These are phyloP conservation scores for Corymbia citriodora DNA, from an alignment of 441 rosid species.

Conservation along the genomic window DNA sequence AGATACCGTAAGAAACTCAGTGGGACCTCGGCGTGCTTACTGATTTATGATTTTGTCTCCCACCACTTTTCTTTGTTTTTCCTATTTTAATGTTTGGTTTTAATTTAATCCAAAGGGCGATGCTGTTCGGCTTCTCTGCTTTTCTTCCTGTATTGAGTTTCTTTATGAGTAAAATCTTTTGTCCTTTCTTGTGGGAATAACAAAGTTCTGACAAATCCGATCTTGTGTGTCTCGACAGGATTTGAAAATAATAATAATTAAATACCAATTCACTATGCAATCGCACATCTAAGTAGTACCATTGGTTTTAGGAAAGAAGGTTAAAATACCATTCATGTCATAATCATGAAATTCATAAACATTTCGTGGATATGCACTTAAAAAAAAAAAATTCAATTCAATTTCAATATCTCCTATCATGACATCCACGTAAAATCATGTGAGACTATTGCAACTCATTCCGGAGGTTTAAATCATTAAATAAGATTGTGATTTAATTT, in stretches of 20 bases:
- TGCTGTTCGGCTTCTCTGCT: not conserved
- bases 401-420: not conserved
- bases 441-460: accelerated
- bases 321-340: not conserved
- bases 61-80: not conserved
- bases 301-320: not conserved
- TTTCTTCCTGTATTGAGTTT: not conserved
- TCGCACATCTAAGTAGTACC: not conserved
- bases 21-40: not conserved
- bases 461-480: too few relatives aligned
- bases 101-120: not conserved
- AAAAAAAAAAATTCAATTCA: not conserved
- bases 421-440: not conserved
- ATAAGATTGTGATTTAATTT: too few relatives aligned
- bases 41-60: not conserved
- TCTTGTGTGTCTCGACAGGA: not conserved
- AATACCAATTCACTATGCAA: not conserved
- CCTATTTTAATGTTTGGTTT: not conserved
- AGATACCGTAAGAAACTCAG: not conserved
- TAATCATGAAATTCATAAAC: not conserved
- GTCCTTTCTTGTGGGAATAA: not conserved
- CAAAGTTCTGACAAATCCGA: not conserved
- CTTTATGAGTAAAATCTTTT: not conserved
- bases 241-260: not conserved
- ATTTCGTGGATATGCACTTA: too few relatives aligned